A percentile compares a stretch with the other conserved stretches of the same genome.
Evolutionary conservation across 176 grass and related monocot species (phyloP).

Genomic region (Carex cristatella): DNA sequence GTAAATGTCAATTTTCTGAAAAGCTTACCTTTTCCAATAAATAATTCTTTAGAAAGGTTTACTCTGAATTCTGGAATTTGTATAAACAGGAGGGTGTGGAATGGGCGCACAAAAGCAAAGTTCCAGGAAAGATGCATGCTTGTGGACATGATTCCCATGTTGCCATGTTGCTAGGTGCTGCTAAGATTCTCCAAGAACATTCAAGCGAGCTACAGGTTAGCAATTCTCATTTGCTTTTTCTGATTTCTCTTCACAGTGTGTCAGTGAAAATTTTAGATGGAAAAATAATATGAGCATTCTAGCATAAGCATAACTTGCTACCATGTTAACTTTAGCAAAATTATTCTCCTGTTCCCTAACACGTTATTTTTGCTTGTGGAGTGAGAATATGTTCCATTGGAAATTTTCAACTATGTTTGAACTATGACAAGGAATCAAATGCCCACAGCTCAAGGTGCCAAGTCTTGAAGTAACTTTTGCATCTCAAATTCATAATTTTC

Average conservation of each 20-base stretch:
- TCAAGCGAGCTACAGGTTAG: slow-evolving; percentile 62
- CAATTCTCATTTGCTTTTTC: not conserved
- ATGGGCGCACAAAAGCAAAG: slow-evolving; percentile 98
- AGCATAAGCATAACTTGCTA: not conserved
- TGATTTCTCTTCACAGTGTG: not conserved
- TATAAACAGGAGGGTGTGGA: slow-evolving; percentile 76
- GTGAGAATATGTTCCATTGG: slow-evolving; percentile 6
- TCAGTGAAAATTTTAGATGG: not conserved
- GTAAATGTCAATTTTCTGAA: not conserved
- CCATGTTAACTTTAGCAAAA: not conserved
- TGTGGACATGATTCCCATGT: slow-evolving; percentile 90
- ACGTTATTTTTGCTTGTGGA: not conserved
- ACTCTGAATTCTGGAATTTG: slow-evolving; percentile 12
- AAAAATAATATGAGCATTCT: not conserved
- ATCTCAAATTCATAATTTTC: not conserved
- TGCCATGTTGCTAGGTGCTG: slow-evolving; percentile 85
- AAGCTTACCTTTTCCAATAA: not conserved
- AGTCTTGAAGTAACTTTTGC: not conserved
- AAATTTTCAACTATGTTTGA: not conserved
- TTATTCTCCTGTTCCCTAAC: not conserved
- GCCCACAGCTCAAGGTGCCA: not conserved
- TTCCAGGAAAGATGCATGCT: slow-evolving; percentile 93
- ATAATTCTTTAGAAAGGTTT: slow-evolving; percentile 16
- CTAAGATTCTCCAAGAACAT: slow-evolving; percentile 91
- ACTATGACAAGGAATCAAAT: not conserved